A percentile compares a stretch with the other conserved stretches of the same genome.
phyloP scores from a whole-genome alignment of 2,329 filamentous ascomycete species.

The Fragosphaeria purpurea region DNA sequence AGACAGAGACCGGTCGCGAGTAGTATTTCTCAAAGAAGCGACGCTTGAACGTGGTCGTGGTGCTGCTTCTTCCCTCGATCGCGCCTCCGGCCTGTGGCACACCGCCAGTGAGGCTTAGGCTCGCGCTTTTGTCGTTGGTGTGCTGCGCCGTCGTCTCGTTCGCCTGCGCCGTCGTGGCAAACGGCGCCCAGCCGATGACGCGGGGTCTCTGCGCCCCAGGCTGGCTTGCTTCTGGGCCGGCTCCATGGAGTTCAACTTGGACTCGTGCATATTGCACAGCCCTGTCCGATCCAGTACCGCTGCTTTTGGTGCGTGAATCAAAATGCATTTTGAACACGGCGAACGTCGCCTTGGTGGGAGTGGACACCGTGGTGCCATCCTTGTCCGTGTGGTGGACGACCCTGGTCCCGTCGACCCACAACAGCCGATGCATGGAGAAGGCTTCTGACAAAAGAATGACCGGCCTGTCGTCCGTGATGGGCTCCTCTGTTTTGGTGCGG shows the following conservation, averaged over 20 bases:
- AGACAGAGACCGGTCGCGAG: slow-evolving; percentile 1
- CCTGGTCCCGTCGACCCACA: slow-evolving; percentile 6
- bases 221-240: not conserved
- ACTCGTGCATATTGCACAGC: slow-evolving; percentile 1
- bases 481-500: not conserved
- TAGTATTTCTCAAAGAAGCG: slow-evolving; percentile 4
- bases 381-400: not conserved
- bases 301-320: slow-evolving; percentile 1
- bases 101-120: not conserved
- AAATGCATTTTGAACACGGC: slow-evolving; percentile 4
- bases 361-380: not conserved
- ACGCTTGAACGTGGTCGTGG: not conserved
- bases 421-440: slow-evolving; percentile 6
- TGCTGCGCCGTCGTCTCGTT: slow-evolving; percentile 2
- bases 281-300: not conserved
- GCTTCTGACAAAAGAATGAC: not conserved
- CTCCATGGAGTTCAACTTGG: slow-evolving; percentile 5
- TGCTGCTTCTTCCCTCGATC: not conserved
- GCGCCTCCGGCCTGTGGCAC: not conserved
- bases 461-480: not conserved
- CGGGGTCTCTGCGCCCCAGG: slow-evolving; percentile 1
- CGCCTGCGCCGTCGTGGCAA: not conserved
- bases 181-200: slow-evolving; percentile 8
- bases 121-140: not conserved
- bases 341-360: slow-evolving; percentile 2